Evolutionary conservation across 2,329 filamentous ascomycete genomes (phyloP), one percentile per base, ranked within the genome.

Genomic region (Penicillium frequentans): DNA sequence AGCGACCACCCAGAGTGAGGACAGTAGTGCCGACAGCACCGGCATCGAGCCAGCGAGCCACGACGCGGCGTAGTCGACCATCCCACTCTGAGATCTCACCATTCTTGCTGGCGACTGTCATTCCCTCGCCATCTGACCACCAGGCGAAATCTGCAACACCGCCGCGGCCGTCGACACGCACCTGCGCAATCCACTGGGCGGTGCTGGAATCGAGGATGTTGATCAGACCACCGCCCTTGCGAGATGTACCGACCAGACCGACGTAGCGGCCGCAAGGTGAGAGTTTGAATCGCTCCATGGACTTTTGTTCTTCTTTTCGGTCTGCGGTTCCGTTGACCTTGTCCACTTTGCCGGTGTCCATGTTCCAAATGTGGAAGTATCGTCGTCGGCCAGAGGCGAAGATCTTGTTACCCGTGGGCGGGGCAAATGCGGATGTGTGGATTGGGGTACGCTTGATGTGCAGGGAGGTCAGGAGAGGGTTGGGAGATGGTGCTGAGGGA

Each of bases 321-420:
- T 61, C 92, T 86, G 70, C 89, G 84, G 57, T 95, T 79, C 71
- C 89, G 82, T 65, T 86, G 45, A 96, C 84, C 76, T 96, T 96
- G 68, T 93, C 89, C 49, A 99, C 86, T 13, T 82, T 80, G 44
- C 95, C 95, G 0, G 89, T 88, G 44, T 88, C 81, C 24, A 99
- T 83, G 68, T 98, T 88, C 95, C 95, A 99, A 64, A 89, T 87
- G 76, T 98, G 95, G 75, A 98, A 97, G 79, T 92, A 98, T 61
- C 87, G 87, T 49, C 95, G 86, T 35, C 93, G 88, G 37, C 93
- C 93, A 19, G 92, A 90, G 58, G 97, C 90, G 74, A 96, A 90
- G 64, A 99, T 89, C 66, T 89, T 89, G 61, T 89, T 87, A 61
- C 90, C 91, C 16, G 78, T 78, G 5, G 89, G 86, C 26, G 83